phyloP scores from a whole-genome alignment of 805 yeast species.

The Trichomonascus vanleenenianus region DNA sequence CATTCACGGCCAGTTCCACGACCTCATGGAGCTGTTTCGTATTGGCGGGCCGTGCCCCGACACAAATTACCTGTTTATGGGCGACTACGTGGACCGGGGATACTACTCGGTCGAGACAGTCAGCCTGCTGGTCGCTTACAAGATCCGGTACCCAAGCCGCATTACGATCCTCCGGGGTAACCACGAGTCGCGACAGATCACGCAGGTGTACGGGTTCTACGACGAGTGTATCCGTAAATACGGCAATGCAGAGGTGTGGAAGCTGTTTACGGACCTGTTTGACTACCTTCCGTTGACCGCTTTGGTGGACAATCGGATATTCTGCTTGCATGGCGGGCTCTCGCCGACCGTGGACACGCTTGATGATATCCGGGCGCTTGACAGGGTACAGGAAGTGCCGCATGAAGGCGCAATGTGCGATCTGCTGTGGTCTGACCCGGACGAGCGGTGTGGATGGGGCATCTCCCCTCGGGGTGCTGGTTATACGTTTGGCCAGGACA shows the following conservation, averaged over 20 bases:
- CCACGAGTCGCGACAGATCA: conserved; percentile 92
- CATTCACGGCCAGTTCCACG: conserved; percentile 95
- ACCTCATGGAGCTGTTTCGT: conserved; percentile 83
- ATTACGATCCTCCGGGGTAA: conserved; percentile 90
- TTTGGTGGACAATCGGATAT: conserved; percentile 79
- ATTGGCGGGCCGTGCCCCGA: conserved; percentile 93
- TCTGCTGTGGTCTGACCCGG: conserved; percentile 94
- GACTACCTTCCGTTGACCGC: conserved; percentile 94
- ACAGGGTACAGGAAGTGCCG: conserved; percentile 92
- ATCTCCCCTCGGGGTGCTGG: conserved; percentile 98
- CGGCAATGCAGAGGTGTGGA: conserved; percentile 92
- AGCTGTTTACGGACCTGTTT: conserved; percentile 80
- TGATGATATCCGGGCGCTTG: conserved; percentile 84
- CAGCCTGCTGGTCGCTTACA: conserved; percentile 80
- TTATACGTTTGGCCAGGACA: conserved; percentile 95
- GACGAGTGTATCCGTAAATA: conserved; percentile 92
- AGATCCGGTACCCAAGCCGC: conserved; percentile 84
- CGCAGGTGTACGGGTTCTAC: conserved; percentile 93
- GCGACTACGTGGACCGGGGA: conserved; percentile 90
- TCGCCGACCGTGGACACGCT: conserved; percentile 92
- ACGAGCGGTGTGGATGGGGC: conserved; percentile 96
- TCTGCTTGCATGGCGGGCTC: conserved; percentile 90
- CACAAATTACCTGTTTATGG: conserved; percentile 83
- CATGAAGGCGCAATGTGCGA: conserved; percentile 99
- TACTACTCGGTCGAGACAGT: conserved; percentile 87